These are phyloP conservation scores for Umbelopsis sp. DNA, from an alignment of 192 early-diverging fungal genomes.

Conservation along the genomic window DNA sequence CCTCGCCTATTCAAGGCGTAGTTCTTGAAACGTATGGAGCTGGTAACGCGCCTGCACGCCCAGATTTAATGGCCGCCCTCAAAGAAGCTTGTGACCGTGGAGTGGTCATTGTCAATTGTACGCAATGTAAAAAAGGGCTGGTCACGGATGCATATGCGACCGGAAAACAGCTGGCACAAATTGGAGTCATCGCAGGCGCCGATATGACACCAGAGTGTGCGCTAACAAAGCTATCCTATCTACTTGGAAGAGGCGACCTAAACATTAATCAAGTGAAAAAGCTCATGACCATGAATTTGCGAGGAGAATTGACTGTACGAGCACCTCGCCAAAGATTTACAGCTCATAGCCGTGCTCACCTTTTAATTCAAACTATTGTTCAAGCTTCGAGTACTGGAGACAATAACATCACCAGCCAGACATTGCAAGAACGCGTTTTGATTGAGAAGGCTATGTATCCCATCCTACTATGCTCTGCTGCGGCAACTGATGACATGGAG, in stretches of 20 bases:
- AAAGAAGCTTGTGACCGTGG: constrained; percentile 88
- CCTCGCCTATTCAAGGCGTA: constrained; percentile 85
- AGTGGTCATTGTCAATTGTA: constrained; percentile 96
- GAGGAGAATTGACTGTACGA: constrained; percentile 90
- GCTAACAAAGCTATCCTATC: constrained; percentile 91
- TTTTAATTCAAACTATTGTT: constrained; percentile 51
- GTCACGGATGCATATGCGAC: constrained; percentile 93
- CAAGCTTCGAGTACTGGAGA: constrained; percentile 36
- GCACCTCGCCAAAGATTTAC: constrained; percentile 66
- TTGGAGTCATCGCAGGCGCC: constrained; percentile 84
- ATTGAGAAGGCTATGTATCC: constrained; percentile 82
- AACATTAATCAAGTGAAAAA: constrained; percentile 62
- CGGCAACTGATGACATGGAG: constrained; percentile 82
- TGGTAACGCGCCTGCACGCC: constrained; percentile 92
- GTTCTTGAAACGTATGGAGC: constrained; percentile 97
- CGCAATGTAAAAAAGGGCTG: constrained; percentile 84
- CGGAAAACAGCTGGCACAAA: constrained; percentile 77
- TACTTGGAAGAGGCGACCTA: constrained; percentile 66
- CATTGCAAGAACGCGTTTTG: constrained; percentile 59
- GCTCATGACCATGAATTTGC: constrained; percentile 80
- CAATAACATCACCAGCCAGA: constrained; percentile 29
- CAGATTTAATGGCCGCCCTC: constrained; percentile 82
- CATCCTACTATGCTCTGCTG: constrained; percentile 84
- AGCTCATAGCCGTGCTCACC: constrained; percentile 56
- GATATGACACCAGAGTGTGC: constrained; percentile 98